phyloP scores from a whole-genome alignment of 441 rosid genomes.

The Aleurites moluccanus region DNA sequence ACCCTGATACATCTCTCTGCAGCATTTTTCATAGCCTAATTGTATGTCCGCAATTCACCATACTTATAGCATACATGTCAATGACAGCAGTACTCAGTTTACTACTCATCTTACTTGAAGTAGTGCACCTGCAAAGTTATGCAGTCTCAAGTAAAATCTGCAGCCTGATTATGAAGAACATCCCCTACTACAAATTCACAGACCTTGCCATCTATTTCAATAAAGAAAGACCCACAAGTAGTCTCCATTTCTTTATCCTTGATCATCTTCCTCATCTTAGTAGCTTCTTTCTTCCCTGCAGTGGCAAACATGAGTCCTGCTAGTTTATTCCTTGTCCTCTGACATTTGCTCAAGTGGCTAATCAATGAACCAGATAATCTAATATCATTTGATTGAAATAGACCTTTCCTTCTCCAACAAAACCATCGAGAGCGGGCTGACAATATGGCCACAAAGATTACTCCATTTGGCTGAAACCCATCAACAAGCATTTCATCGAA shows the following conservation, averaged over 20 bases:
- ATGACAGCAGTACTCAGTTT: no score
- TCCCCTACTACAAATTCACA: constrained; percentile 9
- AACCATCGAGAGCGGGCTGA: constrained; percentile 20
- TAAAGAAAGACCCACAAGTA: constrained; percentile 14
- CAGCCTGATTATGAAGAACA: no score
- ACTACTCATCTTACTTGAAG: no score
- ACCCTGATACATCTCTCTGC: no score
- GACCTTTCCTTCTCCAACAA: constrained; percentile 15
- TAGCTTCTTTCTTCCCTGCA: background rate
- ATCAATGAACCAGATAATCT: no score
- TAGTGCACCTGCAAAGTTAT: no score
- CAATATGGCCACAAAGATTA: constrained; percentile 11
- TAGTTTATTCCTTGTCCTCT: no score
- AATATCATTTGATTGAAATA: constrained; percentile 17
- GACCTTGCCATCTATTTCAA: constrained; percentile 9
- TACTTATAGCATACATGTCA: no score
- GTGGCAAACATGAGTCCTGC: constrained; percentile 8
- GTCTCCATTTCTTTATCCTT: constrained; percentile 1
- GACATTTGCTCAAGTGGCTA: constrained; percentile 8
- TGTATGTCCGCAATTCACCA: no score
- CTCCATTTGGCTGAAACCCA: constrained; percentile 16
- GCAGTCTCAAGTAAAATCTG: background rate
- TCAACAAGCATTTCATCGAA: constrained; percentile 15
- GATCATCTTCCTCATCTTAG: background rate
- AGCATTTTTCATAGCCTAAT: no score